phyloP scores from a whole-genome alignment of 768 basidiomycete species.

The Guyanaporus albipodus region DNA sequence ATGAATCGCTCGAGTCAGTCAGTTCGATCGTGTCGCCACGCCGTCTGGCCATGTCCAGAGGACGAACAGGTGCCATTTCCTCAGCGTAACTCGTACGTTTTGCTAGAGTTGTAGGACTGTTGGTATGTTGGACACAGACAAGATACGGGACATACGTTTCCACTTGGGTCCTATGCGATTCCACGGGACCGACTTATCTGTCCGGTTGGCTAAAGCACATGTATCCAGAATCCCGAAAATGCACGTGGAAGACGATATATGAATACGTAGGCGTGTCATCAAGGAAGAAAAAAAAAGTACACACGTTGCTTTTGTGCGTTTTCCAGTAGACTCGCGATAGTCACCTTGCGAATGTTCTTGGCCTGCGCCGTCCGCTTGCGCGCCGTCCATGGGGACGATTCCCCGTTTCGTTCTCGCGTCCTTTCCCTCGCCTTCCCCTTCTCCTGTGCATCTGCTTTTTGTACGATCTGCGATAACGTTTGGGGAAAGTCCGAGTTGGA shows the following conservation, averaged over 20 bases:
- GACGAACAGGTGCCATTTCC: conserved; percentile 6
- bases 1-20: conserved; percentile 21
- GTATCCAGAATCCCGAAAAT: not conserved
- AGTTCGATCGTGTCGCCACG: conserved; percentile 15
- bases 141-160: conserved; percentile 12
- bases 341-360: conserved; percentile 9
- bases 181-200: conserved; percentile 9
- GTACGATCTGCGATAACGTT: conserved; percentile 18
- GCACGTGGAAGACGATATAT: not conserved
- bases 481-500: conserved; percentile 18
- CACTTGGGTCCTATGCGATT: conserved; percentile 14
- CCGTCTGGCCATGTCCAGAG: conserved; percentile 11
- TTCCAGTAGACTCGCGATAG: conserved; percentile 10
- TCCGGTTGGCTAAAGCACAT: not conserved
- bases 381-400: conserved; percentile 4
- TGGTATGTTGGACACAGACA: not conserved
- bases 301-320: conserved; percentile 19
- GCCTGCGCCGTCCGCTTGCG: conserved; percentile 11
- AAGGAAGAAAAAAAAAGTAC: not conserved
- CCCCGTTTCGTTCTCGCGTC: not conserved
- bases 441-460: not conserved
- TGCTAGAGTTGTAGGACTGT: conserved; percentile 6
- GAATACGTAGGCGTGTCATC: not conserved
- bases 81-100: conserved; percentile 8
- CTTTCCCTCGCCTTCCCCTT: conserved; percentile 2